Evolutionary conservation across 2,329 filamentous ascomycete species (phyloP), one percentile per base, ranked within the genome.

Genomic region (Penicillium sp.): DNA sequence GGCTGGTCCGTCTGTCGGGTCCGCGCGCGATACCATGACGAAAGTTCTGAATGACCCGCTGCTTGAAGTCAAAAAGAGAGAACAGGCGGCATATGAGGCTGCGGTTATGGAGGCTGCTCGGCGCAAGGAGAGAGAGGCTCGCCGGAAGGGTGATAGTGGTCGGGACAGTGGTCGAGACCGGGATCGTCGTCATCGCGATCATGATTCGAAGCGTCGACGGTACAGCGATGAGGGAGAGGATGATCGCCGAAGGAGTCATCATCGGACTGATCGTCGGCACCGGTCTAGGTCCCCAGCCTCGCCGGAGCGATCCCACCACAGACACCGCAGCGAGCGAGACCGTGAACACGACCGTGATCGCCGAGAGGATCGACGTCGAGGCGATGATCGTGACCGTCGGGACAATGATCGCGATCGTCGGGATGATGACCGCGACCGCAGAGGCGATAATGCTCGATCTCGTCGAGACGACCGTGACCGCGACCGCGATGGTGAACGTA

Each of bases 21-120:
- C 86, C 3, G 83, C 88, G 17, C 85, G 91, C 65, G 95, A 99
- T 76, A 93, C 89, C 0, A 90, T 92, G 33, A 80, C 88, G 53
- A 99, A 99, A 81, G 89, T 98, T 51, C 85, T 93, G 66, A 91
- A 96, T 67, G 95, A 99, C 74, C 95, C 95, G 0, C 84, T 99
- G 71, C 82, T 98, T 37, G 92, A 93, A 26, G 97, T 99, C 76
- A 97, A 96, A 83, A 91, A 89, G 75, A 90, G 96, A 74, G 93
- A 98, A 75, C 91, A 94, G 76, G 89, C 89, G 30, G 89, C 90
- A 1, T 92, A 92, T 74, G 86, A 93, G 61, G 77, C 76, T 24
- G 76, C 78, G 73, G 79, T 83, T 62, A 82, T 81, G 57, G 80
- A 82, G 66, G 74, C 79, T 9, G 69, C 78, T 26, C 75, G 77